Conservation (phyloP, 495 filamentous ascomycete genomes). For the Tuber brumale region DNA sequence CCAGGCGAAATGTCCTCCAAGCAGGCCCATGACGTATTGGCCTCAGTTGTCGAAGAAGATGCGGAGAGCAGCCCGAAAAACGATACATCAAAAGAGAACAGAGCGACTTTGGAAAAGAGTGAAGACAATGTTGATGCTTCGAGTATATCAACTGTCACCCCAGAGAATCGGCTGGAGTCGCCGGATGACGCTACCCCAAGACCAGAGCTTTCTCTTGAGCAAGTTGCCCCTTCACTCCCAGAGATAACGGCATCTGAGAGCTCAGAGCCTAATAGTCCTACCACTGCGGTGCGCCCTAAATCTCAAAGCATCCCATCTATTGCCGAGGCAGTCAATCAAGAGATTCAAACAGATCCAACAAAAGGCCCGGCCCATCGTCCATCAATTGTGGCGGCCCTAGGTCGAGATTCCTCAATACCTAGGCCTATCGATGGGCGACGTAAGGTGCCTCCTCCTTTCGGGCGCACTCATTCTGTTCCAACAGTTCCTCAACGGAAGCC, state of each 20-base stretch:
- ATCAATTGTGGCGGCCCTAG: constrained; percentile 13
- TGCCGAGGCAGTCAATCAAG: constrained; percentile 16
- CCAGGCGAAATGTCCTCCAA: constrained; percentile 50
- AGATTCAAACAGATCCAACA: not conserved
- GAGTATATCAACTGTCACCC: constrained; percentile 26
- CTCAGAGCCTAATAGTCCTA: constrained; percentile 26
- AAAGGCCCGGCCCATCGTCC: constrained; percentile 7
- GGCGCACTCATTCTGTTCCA: constrained; percentile 36
- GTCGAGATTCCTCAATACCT: constrained; percentile 32
- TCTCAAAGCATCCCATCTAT: constrained; percentile 23
- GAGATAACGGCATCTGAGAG: constrained; percentile 14
- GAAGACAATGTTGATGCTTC: constrained; percentile 29
- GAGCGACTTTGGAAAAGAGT: constrained; percentile 9
- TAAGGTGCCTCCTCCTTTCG: constrained; percentile 35
- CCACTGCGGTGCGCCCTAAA: constrained; percentile 19
- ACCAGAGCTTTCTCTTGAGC: constrained; percentile 26
- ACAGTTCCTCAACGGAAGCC: constrained; percentile 31
- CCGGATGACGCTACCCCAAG: constrained; percentile 21
- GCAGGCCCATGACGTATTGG: constrained; percentile 61
- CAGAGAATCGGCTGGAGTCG: constrained; percentile 16
- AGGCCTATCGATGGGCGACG: constrained; percentile 32
- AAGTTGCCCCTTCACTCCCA: not conserved
- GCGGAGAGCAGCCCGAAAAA: constrained; percentile 32
- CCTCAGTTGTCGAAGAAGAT: constrained; percentile 64
- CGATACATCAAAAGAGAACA: constrained; percentile 21